These are phyloP conservation scores for Fusarium mundagurra DNA, from an alignment of 2,329 filamentous ascomycete genomes.

Conservation along the genomic window DNA sequence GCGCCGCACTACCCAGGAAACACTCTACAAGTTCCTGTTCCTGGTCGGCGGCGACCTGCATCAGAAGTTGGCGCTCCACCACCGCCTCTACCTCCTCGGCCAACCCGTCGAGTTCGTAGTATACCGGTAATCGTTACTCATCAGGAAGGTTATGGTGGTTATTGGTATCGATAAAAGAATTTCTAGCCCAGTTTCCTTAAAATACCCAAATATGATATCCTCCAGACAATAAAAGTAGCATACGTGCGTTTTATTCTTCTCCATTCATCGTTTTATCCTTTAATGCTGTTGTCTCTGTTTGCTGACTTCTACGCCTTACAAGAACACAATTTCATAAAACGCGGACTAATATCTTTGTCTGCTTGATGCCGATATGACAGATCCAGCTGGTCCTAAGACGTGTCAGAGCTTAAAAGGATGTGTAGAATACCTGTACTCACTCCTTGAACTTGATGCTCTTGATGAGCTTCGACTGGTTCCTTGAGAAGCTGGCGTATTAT, in stretches of 20 bases:
- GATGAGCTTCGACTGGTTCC: slow-evolving; percentile 30
- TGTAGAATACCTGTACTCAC: slow-evolving; percentile 40
- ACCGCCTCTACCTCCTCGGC: slow-evolving; percentile 42
- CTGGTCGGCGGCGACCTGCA: slow-evolving; percentile 20
- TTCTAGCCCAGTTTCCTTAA: slow-evolving; percentile 21
- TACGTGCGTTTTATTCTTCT: slow-evolving; percentile 16
- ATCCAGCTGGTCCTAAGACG: slow-evolving; percentile 38
- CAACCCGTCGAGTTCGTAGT: slow-evolving; percentile 39
- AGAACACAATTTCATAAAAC: neutral
- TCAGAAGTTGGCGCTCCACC: slow-evolving; percentile 39
- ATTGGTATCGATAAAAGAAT: slow-evolving; percentile 34
- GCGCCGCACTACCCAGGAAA: slow-evolving; percentile 19
- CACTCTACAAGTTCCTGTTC: slow-evolving; percentile 9
- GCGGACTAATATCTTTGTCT: slow-evolving; percentile 31
- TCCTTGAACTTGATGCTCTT: slow-evolving; percentile 36
- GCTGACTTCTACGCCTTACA: slow-evolving; percentile 6
- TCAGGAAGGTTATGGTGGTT: slow-evolving; percentile 39
- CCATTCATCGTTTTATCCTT: neutral
- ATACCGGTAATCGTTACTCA: slow-evolving; percentile 46
- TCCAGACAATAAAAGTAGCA: slow-evolving; percentile 21
- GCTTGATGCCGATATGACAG: slow-evolving; percentile 23
- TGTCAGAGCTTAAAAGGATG: slow-evolving; percentile 43
- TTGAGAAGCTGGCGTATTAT: slow-evolving; percentile 37
- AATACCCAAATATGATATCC: slow-evolving; percentile 22
- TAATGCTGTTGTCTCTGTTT: neutral